A percentile compares a stretch with the other conserved stretches of the same genome.
phyloP scores from a whole-genome alignment of 352 stramenopile genomes.

The Phytophthora ramorum region DNA sequence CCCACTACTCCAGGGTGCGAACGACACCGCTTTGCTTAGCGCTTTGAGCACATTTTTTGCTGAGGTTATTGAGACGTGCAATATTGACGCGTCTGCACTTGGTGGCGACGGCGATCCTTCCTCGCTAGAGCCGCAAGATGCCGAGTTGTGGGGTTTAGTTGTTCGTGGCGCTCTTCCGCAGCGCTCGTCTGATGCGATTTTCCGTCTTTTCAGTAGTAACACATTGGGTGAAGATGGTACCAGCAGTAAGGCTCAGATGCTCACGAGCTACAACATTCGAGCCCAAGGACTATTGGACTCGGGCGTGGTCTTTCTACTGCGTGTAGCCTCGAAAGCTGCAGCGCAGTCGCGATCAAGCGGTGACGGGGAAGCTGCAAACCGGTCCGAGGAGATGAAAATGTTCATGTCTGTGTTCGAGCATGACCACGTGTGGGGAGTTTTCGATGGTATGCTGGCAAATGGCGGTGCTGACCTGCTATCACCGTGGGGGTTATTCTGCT shows the following conservation, averaged over 20 bases:
- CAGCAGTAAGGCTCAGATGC: constrained; percentile 50
- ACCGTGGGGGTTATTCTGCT: constrained; percentile 85
- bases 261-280: constrained; percentile 75
- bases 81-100: constrained; percentile 48
- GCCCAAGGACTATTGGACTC: constrained; percentile 71
- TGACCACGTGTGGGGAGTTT: constrained; percentile 53
- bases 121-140: constrained; percentile 24
- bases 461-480: constrained; percentile 75
- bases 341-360: constrained; percentile 23
- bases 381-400: constrained; percentile 37
- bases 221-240: constrained; percentile 14
- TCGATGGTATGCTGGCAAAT: constrained; percentile 53
- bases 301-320: constrained; percentile 69
- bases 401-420: constrained; percentile 59
- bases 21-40: constrained; percentile 58
- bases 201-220: constrained; percentile 57
- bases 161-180: constrained; percentile 49
- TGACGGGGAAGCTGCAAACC: constrained; percentile 3
- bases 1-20: constrained; percentile 40
- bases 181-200: constrained; percentile 40
- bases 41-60: constrained; percentile 68
- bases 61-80: constrained; percentile 63
- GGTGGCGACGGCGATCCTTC: constrained; percentile 13
- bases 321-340: constrained; percentile 61
- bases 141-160: constrained; percentile 61